Conservation (phyloP, 2,329 filamentous ascomycete species). For the Pseudocercospora pini-densiflorae region DNA sequence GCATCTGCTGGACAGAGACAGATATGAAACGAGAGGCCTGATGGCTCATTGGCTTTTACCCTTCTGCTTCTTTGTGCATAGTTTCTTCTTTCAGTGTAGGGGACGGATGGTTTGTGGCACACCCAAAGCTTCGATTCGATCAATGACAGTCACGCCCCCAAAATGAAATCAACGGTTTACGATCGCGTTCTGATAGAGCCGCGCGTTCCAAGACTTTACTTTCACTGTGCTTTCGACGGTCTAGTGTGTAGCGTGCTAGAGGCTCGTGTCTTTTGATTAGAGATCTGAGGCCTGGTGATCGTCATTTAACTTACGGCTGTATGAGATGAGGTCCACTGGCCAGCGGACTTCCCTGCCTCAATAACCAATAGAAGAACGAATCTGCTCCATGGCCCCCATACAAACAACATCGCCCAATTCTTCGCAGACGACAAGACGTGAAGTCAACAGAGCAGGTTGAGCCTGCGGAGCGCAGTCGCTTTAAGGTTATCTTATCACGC, state of each 20-base stretch:
- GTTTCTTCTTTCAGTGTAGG: slow-evolving; percentile 19
- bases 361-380: not conserved
- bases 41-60: slow-evolving; percentile 20
- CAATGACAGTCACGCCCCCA: slow-evolving; percentile 22
- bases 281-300: not conserved
- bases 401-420: not conserved
- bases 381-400: not conserved
- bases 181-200: slow-evolving; percentile 7
- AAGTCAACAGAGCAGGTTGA: not conserved
- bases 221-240: slow-evolving; percentile 5
- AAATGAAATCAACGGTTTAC: slow-evolving; percentile 20
- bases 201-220: slow-evolving; percentile 4
- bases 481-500: slow-evolving; percentile 4
- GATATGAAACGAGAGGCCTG: slow-evolving; percentile 17
- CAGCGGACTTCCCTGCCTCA: not conserved
- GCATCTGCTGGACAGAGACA: slow-evolving; percentile 24
- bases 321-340: not conserved
- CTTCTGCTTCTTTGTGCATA: slow-evolving; percentile 26
- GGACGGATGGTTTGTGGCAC: slow-evolving; percentile 22
- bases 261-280: not conserved
- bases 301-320: not conserved
- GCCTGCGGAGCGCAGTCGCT: not conserved
- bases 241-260: not conserved
- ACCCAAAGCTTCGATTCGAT: slow-evolving; percentile 19
- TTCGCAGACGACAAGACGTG: not conserved